Conservation (phyloP, 108 stramenopile species). For the Poteriospumella lacustris region DNA sequence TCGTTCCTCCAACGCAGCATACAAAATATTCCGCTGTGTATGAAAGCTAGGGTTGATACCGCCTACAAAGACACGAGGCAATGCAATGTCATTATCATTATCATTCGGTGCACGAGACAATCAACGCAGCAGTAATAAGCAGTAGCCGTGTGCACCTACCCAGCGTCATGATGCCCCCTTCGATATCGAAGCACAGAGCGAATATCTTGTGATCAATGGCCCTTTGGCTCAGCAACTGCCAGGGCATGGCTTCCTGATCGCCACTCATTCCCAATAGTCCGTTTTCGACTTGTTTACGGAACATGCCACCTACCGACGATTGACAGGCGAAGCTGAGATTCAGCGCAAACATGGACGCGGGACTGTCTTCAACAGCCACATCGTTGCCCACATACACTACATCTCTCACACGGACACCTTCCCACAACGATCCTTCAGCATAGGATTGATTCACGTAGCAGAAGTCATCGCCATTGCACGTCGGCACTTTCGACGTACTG, state of each 20-base stretch:
- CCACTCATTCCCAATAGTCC: conserved; percentile 6
- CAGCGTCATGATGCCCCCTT: conserved; percentile 16
- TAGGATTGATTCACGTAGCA: conserved; percentile 15
- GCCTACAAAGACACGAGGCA: too few species aligned
- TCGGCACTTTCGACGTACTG: neutral
- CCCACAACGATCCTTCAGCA: conserved; percentile 19
- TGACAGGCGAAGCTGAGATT: conserved; percentile 28
- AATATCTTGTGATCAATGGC: neutral
- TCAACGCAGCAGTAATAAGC: too few species aligned
- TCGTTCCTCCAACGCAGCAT: too few species aligned
- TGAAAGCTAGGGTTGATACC: too few species aligned
- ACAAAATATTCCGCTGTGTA: too few species aligned
- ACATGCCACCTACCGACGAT: neutral
- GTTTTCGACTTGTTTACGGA: conserved; percentile 12
- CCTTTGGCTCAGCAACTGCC: neutral
- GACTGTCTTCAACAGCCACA: neutral
- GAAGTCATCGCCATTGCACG: neutral
- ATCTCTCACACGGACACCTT: neutral
- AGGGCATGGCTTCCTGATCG: neutral
- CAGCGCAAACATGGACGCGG: neutral
- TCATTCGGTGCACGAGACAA: too few species aligned
- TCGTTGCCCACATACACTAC: neutral
- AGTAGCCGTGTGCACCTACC: too few species aligned
- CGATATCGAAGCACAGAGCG: conserved; percentile 12
- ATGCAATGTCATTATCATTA: too few species aligned